Evolutionary conservation across 345 rosid genomes (phyloP).

Genomic region (Psidium guajava): DNA sequence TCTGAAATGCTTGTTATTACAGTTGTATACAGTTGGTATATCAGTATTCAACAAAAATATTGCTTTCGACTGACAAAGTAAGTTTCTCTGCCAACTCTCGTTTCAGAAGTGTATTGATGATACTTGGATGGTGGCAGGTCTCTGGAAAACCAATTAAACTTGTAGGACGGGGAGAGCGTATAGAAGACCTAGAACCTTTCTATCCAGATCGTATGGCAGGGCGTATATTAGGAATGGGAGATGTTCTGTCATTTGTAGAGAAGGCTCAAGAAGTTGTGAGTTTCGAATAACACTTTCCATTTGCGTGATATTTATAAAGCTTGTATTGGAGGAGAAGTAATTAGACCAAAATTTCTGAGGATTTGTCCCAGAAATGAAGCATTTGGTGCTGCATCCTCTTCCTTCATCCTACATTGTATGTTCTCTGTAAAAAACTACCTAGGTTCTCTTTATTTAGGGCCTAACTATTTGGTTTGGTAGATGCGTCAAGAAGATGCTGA

Average conservation of each 20-base stretch:
- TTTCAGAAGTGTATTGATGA: background rate
- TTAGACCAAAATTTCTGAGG: background rate
- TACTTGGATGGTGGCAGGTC: slow-evolving; percentile 33
- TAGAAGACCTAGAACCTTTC: slow-evolving; percentile 99
- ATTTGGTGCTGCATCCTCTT: background rate
- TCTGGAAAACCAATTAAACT: slow-evolving; percentile 96
- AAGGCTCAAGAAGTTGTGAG: slow-evolving; percentile 97
- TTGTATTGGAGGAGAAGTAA: background rate
- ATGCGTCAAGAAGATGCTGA: slow-evolving; percentile 98
- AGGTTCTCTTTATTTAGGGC: slow-evolving; percentile 1
- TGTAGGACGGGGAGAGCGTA: slow-evolving; percentile 93
- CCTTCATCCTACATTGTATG: background rate
- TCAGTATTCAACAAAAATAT: background rate
- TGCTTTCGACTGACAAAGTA: background rate
- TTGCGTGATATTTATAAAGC: background rate
- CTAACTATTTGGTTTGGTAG: slow-evolving; percentile 22
- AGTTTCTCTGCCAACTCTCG: background rate
- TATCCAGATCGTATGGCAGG: slow-evolving; percentile 99
- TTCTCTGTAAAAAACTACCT: background rate
- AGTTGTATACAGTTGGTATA: background rate
- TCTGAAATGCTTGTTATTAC: background rate
- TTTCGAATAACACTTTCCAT: slow-evolving; percentile 4
- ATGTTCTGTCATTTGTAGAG: slow-evolving; percentile 93
- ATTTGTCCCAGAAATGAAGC: background rate
- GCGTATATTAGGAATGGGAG: slow-evolving; percentile 96